Evolutionary conservation across 2,329 filamentous ascomycete genomes (phyloP), one percentile per base, ranked within the genome.

Genomic region (Microdochium nivale): DNA sequence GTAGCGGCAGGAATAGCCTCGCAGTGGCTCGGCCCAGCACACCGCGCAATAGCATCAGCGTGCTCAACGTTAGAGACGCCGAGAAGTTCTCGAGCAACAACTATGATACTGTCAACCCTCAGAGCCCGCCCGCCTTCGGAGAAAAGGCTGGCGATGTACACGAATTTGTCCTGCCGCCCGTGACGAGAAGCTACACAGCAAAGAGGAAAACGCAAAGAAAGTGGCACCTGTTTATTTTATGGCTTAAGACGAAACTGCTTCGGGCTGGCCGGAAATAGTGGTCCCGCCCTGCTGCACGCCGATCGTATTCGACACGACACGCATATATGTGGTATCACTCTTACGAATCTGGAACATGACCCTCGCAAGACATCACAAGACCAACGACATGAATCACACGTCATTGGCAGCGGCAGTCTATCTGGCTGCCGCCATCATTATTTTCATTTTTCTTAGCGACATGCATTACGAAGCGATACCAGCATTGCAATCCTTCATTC

Each of bases 191-290:
- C 53, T 73, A 68, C 59, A 70, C 71, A 8, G 72, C 78, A 52
- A 85, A 84, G 69, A 75, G 72, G 58, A 81, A 78, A 68, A 85
- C 81, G 1, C 78, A 79, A 54, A 73, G 77, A 55, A 75, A 80
- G 37, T 86, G 81, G 81, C 82, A 78, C 8, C 75, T 74, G 23
- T 84, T 86, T 58, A 71, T 85, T 49, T 70, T 86, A 51, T 86
- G 82, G 82, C 63, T 86, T 25, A 72, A 81, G 54, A 85, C 81
- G n/a, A 72, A 75, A 53, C 66, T 80, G 30, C 65, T 80, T 47
- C 68, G 72, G 7, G 62, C 75, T 53, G 59, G 66, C 49, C 62
- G 62, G 50, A 56, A 56, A 27, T 59, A 57, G 37, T 47, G 3
- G 2, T 48, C 23, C 50, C 14, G 47, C 54, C 19, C 32, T 10